phyloP scores from a whole-genome alignment of 352 stramenopile species.

The Pythium chondricola region DNA sequence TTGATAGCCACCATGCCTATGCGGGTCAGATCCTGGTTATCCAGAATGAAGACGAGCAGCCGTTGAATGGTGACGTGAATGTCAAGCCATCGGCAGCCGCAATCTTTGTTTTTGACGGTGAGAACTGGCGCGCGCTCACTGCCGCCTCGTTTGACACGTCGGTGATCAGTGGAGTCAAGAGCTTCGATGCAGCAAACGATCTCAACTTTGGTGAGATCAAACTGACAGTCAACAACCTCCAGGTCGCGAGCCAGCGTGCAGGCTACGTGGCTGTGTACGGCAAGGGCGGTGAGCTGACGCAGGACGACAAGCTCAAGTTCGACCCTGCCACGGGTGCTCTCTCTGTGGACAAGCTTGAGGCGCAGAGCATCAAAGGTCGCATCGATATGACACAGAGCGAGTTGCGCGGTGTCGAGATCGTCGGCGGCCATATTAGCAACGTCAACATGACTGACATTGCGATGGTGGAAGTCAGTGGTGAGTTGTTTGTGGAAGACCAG shows the following conservation, averaged over 20 bases:
- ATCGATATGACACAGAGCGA: slow-evolving; percentile 79
- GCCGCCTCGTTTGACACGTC: slow-evolving; percentile 61
- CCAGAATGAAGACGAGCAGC: slow-evolving; percentile 67
- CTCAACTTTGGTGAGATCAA: slow-evolving; percentile 71
- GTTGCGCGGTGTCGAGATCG: slow-evolving; percentile 56
- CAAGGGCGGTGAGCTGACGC: slow-evolving; percentile 55
- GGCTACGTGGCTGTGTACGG: slow-evolving; percentile 65
- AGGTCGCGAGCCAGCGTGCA: slow-evolving; percentile 44
- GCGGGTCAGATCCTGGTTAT: slow-evolving; percentile 64
- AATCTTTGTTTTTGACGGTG: slow-evolving; percentile 67
- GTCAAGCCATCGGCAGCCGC: slow-evolving; percentile 43
- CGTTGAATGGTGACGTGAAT: slow-evolving; percentile 37
- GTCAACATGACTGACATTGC: slow-evolving; percentile 71
- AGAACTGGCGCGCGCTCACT: slow-evolving; percentile 52
- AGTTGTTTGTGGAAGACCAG: slow-evolving; percentile 79
- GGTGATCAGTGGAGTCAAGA: slow-evolving; percentile 47
- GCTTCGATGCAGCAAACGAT: slow-evolving; percentile 56
- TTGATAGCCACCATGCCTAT: slow-evolving; percentile 35
- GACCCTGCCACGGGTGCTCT: slow-evolving; percentile 38
- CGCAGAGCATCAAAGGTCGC: slow-evolving; percentile 42
- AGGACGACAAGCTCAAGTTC: slow-evolving; percentile 57
- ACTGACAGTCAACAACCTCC: slow-evolving; percentile 55
- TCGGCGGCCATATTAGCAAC: slow-evolving; percentile 68
- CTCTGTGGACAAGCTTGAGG: slow-evolving; percentile 37
- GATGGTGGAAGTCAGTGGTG: slow-evolving; percentile 65